phyloP scores from a whole-genome alignment of 2,329 filamentous ascomycete species.

The Dactylellina haptotyla region DNA sequence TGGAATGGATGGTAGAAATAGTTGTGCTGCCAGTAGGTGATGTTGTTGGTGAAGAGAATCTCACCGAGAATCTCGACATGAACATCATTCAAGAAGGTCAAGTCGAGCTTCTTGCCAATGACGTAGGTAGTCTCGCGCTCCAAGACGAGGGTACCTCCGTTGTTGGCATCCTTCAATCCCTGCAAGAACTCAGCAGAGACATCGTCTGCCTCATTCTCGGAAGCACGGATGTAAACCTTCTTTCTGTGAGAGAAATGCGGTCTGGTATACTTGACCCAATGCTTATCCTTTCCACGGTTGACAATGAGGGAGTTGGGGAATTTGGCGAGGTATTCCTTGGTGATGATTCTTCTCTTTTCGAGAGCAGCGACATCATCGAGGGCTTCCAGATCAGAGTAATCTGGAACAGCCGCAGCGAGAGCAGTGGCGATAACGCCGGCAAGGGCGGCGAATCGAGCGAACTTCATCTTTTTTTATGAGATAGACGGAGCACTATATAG shows the following conservation, averaged over 20 bases:
- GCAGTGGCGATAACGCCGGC: slow-evolving; percentile 39
- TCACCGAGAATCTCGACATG: slow-evolving; percentile 71
- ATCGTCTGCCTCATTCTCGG: slow-evolving; percentile 68
- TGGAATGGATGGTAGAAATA: slow-evolving; percentile 67
- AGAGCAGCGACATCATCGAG: slow-evolving; percentile 30
- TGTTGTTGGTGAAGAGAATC: slow-evolving; percentile 66
- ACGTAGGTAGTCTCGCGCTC: slow-evolving; percentile 68
- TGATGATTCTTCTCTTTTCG: slow-evolving; percentile 6
- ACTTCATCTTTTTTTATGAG: slow-evolving; percentile 35
- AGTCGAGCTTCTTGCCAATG: slow-evolving; percentile 70
- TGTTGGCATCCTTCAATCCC: slow-evolving; percentile 68
- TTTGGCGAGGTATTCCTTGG: slow-evolving; percentile 16
- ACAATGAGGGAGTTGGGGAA: slow-evolving; percentile 44
- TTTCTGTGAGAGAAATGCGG: slow-evolving; percentile 60
- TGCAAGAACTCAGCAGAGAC: slow-evolving; percentile 68
- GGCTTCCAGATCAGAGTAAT: slow-evolving; percentile 40
- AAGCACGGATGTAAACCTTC: slow-evolving; percentile 67
- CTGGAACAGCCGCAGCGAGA: slow-evolving; percentile 35
- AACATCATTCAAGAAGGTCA: slow-evolving; percentile 69
- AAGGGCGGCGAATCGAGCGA: slow-evolving; percentile 41
- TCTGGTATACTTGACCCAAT: slow-evolving; percentile 43
- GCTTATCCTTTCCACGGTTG: slow-evolving; percentile 40
- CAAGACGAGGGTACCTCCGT: slow-evolving; percentile 69
- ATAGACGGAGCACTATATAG: background rate
- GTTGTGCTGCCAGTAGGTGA: slow-evolving; percentile 66